A percentile compares a stretch with the other conserved stretches of the same genome.
Conservation (phyloP, 1,284 basidiomycete species). For the Heliocybe sulcata region DNA sequence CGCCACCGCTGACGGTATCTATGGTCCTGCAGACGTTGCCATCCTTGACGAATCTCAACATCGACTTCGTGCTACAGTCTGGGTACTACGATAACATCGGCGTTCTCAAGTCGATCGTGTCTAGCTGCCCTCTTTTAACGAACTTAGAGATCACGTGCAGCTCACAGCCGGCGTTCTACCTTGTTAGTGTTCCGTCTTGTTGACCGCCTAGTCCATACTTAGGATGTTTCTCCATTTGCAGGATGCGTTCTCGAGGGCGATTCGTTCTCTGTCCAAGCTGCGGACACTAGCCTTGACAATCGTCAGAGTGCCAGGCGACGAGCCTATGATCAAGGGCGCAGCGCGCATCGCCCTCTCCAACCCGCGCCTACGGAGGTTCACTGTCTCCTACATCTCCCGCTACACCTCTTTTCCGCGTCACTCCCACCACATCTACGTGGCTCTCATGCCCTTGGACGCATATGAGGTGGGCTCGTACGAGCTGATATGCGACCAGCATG, state of each 20-base stretch:
- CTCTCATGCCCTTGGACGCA: not conserved
- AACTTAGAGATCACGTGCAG: conserved; percentile 58
- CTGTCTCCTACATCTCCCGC: conserved; percentile 50
- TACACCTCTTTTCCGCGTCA: conserved; percentile 25
- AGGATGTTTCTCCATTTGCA: conserved; percentile 8
- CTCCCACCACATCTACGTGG: conserved; percentile 19
- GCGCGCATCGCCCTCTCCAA: conserved; percentile 52
- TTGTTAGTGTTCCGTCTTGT: conserved; percentile 34
- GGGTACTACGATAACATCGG: conserved; percentile 61
- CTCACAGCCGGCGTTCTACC: conserved; percentile 62
- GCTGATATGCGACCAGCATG: conserved; percentile 35
- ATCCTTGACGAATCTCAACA: conserved; percentile 47
- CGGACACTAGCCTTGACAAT: conserved; percentile 52
- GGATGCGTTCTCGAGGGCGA: conserved; percentile 25
- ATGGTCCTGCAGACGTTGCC: conserved; percentile 45
- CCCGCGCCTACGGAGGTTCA: conserved; percentile 56
- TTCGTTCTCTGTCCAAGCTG: conserved; percentile 53
- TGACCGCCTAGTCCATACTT: not conserved
- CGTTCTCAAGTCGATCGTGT: conserved; percentile 53
- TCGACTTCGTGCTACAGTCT: conserved; percentile 61
- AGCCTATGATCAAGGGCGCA: conserved; percentile 48
- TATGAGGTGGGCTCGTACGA: conserved; percentile 43
- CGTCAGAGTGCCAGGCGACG: conserved; percentile 60
- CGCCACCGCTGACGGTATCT: conserved; percentile 45
- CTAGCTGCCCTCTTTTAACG: conserved; percentile 53